Conservation (phyloP, 495 filamentous ascomycete genomes). For the Hypoxylon perforatum region DNA sequence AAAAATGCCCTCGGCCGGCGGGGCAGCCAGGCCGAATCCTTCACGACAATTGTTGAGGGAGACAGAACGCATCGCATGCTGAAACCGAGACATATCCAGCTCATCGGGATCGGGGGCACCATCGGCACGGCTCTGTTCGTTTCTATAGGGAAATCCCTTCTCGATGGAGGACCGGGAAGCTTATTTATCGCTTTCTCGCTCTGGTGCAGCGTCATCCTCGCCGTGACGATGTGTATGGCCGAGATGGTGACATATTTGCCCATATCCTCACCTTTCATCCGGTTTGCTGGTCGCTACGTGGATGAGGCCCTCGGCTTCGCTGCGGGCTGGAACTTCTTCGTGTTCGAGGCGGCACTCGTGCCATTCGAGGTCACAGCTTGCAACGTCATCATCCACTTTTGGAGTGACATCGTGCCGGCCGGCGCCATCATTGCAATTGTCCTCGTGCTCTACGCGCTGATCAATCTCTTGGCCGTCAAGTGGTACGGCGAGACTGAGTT, state of each 20-base stretch:
- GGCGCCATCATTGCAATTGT: constrained; percentile 68
- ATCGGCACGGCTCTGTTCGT: constrained; percentile 81
- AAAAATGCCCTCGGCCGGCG: constrained; percentile 20
- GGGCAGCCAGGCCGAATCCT: constrained; percentile 33
- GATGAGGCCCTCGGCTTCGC: constrained; percentile 70
- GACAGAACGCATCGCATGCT: constrained; percentile 55
- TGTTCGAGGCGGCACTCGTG: constrained; percentile 69
- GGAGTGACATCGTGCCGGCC: constrained; percentile 68
- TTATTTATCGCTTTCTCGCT: constrained; percentile 81
- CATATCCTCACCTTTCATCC: constrained; percentile 79
- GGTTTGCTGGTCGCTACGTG: constrained; percentile 78
- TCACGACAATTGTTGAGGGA: constrained; percentile 29
- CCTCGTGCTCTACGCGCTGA: constrained; percentile 65
- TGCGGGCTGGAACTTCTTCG: constrained; percentile 76
- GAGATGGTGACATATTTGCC: constrained; percentile 82
- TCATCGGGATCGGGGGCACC: constrained; percentile 62
- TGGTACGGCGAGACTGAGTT: constrained; percentile 77
- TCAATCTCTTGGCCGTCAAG: constrained; percentile 65
- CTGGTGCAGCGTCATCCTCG: constrained; percentile 68
- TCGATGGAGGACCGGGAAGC: constrained; percentile 78
- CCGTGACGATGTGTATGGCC: constrained; percentile 70
- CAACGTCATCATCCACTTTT: constrained; percentile 71
- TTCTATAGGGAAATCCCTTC: constrained; percentile 73
- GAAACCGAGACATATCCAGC: constrained; percentile 62
- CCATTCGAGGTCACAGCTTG: constrained; percentile 73